Percentiles rank a stretch among this genome's conserved stretches.
phyloP scores from a whole-genome alignment of 1,284 basidiomycete species.

The Neonothopanus nambi region DNA sequence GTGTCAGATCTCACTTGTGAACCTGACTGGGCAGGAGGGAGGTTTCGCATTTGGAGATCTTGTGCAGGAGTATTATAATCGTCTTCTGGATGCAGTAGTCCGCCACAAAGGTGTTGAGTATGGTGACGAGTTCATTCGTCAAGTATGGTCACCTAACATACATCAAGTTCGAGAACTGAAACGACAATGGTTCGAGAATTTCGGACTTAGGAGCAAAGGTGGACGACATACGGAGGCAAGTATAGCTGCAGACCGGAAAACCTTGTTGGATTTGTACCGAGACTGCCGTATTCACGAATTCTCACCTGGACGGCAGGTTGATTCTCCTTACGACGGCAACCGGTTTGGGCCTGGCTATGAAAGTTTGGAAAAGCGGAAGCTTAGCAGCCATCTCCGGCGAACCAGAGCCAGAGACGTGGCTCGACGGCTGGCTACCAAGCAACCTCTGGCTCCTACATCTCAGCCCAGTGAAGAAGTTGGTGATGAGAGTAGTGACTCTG shows the following conservation, averaged over 20 bases:
- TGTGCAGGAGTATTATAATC: constrained; percentile 28
- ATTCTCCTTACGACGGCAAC: too few relatives aligned
- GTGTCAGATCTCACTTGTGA: constrained; percentile 23
- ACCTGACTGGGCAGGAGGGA: constrained; percentile 21
- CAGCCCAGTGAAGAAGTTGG: too few relatives aligned
- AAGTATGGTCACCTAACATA: not conserved
- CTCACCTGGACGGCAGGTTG: too few relatives aligned
- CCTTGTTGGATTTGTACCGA: too few relatives aligned
- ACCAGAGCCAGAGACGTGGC: too few relatives aligned
- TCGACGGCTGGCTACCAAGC: too few relatives aligned
- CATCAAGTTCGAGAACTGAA: not conserved
- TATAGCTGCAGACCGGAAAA: too few relatives aligned
- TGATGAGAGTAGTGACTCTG: not conserved
- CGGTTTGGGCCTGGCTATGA: too few relatives aligned
- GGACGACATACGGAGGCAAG: too few relatives aligned
- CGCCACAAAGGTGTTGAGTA: constrained; percentile 23
- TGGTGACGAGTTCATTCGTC: constrained; percentile 4
- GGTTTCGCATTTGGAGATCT: constrained; percentile 24
- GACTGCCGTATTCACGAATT: too few relatives aligned
- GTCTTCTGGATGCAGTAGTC: constrained; percentile 21
- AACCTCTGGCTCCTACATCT: too few relatives aligned
- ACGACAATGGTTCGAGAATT: not conserved
- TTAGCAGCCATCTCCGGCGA: too few relatives aligned
- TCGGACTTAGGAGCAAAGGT: not conserved
- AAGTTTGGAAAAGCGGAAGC: not conserved